Evolutionary conservation across 2,329 filamentous ascomycete genomes (phyloP).

Genomic region (Graphilbum ipis-grandicollis): DNA sequence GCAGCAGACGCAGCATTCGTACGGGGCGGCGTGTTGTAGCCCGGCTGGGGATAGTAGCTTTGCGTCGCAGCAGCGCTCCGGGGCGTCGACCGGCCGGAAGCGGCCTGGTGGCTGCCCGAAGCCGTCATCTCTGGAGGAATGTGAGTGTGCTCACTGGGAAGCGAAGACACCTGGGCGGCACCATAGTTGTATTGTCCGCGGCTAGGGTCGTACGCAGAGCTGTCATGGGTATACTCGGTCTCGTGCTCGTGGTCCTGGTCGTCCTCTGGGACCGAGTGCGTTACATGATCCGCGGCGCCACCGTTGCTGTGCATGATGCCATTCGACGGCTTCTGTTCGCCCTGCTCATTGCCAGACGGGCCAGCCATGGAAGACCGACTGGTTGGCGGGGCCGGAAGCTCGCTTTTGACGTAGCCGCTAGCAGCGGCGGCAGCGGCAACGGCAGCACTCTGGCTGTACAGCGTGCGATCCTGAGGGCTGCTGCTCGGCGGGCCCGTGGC

Average conservation of each 20-base stretch:
- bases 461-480: constrained; percentile 38
- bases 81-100: constrained; percentile 71
- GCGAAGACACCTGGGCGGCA: constrained; percentile 40
- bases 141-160: constrained; percentile 58
- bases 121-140: constrained; percentile 69
- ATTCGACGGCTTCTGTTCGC: constrained; percentile 47
- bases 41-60: constrained; percentile 53
- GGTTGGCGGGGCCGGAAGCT: constrained; percentile 67
- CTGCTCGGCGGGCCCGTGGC: constrained; percentile 48
- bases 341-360: constrained; percentile 36
- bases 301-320: constrained; percentile 41
- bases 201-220: constrained; percentile 53
- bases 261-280: constrained; percentile 39
- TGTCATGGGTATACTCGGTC: constrained; percentile 75
- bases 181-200: constrained; percentile 59
- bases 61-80: constrained; percentile 57
- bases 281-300: constrained; percentile 34
- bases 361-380: constrained; percentile 39
- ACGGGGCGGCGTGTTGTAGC: constrained; percentile 69
- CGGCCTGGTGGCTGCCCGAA: constrained; percentile 62
- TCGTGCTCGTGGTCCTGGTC: constrained; percentile 60
- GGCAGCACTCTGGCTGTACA: constrained; percentile 41
- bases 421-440: constrained; percentile 4
- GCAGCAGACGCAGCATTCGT: constrained; percentile 19
- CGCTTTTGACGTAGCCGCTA: constrained; percentile 57